These are phyloP conservation scores for Fragilaria radians DNA, from an alignment of 108 stramenopile species.

Conservation along the genomic window DNA sequence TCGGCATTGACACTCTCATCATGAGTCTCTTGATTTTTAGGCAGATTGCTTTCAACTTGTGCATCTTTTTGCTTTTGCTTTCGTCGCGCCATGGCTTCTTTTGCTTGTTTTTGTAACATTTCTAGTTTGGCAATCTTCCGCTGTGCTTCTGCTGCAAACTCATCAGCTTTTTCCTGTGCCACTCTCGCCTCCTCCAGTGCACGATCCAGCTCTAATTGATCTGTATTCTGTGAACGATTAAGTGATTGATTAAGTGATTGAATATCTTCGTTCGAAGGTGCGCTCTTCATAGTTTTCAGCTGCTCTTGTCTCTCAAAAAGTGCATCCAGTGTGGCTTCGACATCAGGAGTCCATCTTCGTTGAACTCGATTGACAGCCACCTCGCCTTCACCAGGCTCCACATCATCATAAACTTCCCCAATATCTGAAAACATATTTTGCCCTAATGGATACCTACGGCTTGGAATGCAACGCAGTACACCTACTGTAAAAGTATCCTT, in stretches of 20 bases:
- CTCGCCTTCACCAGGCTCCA: conserved; percentile 3
- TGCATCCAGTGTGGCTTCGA: background rate
- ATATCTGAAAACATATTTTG: conserved; percentile 29
- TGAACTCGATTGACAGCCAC: conserved; percentile 9
- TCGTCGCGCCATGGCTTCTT: conserved; percentile 49
- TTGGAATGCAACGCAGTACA: conserved; percentile 39
- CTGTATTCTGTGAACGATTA: background rate
- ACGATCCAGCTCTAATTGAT: conserved; percentile 10
- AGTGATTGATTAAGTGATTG: background rate
- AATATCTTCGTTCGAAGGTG: background rate
- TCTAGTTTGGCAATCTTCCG: conserved; percentile 79
- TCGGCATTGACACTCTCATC: conserved; percentile 37
- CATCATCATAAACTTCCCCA: conserved; percentile 1
- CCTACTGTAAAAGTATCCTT: conserved; percentile 61
- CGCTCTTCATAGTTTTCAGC: background rate
- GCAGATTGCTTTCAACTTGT: background rate
- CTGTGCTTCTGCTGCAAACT: conserved; percentile 47
- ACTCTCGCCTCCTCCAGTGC: conserved; percentile 12
- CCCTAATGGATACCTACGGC: conserved; percentile 17
- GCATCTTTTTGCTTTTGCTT: conserved; percentile 20
- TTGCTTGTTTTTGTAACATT: conserved; percentile 39
- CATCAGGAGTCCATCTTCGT: background rate
- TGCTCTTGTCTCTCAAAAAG: conserved; percentile 1
- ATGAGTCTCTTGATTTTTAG: conserved; percentile 13
- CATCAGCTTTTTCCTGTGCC: conserved; percentile 22